Percentiles rank a stretch among this genome's conserved stretches.
phyloP scores from a whole-genome alignment of 192 early-diverging fungal species.

The Coemansia sp. region DNA sequence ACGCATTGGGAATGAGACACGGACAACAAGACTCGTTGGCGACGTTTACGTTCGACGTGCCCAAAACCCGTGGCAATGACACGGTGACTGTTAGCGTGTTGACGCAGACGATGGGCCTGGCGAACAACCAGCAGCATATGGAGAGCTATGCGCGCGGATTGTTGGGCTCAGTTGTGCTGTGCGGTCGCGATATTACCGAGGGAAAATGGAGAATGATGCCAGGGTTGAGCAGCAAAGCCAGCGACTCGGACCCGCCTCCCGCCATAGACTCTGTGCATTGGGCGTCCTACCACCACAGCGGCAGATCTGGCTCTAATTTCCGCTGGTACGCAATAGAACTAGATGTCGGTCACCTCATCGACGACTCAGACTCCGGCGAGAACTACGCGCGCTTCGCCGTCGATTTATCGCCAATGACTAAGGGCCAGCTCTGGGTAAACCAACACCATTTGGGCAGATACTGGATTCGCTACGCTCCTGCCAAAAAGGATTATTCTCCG shows the following conservation, averaged over 20 bases:
- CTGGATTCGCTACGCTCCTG: constrained; percentile 36
- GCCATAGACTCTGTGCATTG: neutral
- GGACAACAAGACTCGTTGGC: constrained; percentile 24
- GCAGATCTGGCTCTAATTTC: neutral
- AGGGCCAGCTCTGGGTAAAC: constrained; percentile 48
- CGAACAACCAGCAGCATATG: constrained; percentile 39
- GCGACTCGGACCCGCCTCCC: neutral
- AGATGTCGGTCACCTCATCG: constrained; percentile 10
- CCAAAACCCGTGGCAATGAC: neutral
- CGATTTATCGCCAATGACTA: constrained; percentile 49
- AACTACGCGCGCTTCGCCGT: constrained; percentile 19
- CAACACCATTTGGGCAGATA: constrained; percentile 48
- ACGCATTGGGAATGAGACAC: constrained; percentile 20
- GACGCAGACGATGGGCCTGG: constrained; percentile 51
- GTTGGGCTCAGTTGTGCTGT: constrained; percentile 32
- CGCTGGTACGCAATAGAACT: constrained; percentile 42
- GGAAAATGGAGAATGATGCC: constrained; percentile 27
- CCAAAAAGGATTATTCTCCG: constrained; percentile 9
- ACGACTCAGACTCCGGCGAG: neutral
- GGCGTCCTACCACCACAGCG: neutral
- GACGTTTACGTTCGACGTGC: constrained; percentile 25
- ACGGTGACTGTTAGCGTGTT: constrained; percentile 20
- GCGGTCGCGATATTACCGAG: constrained; percentile 35
- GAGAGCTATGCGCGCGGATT: constrained; percentile 41
- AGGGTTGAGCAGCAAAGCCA: neutral